phyloP scores from a whole-genome alignment of 805 yeast species.

The Candida krabiensis region DNA sequence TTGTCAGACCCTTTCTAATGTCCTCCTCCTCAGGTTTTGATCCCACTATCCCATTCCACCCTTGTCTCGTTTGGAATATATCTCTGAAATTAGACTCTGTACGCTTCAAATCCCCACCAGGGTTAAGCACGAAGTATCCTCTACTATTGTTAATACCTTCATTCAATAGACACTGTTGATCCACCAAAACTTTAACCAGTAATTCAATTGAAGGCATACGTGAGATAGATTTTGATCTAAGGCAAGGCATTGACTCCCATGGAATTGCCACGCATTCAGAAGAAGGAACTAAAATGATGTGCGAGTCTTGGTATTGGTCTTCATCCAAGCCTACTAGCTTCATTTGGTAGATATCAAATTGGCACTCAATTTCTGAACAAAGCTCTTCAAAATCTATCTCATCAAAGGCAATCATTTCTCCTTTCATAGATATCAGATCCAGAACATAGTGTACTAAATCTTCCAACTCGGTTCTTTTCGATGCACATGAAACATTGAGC shows the following conservation, averaged over 20 bases:
- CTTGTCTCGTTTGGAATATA: constrained; percentile 36
- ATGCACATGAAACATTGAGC: constrained; percentile 35
- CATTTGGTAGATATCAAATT: constrained; percentile 41
- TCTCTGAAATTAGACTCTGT: constrained; percentile 61
- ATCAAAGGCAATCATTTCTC: constrained; percentile 64
- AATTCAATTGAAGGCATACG: constrained; percentile 68
- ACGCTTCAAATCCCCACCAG: constrained; percentile 69
- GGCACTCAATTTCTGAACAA: constrained; percentile 49
- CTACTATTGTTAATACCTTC: constrained; percentile 23
- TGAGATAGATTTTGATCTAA: constrained; percentile 58
- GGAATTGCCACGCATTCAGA: constrained; percentile 70
- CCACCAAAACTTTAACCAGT: constrained; percentile 39
- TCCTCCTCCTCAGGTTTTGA: constrained; percentile 56
- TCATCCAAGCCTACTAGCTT: constrained; percentile 4
- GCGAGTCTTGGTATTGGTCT: constrained; percentile 38
- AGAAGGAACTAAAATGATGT: constrained; percentile 70
- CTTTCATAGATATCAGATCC: constrained; percentile 61
- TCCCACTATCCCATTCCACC: constrained; percentile 59
- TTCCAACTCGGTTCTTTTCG: constrained; percentile 43
- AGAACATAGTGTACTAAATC: constrained; percentile 64
- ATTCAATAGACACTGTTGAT: constrained; percentile 13
- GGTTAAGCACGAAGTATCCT: constrained; percentile 75
- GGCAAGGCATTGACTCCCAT: constrained; percentile 78
- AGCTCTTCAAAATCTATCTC: constrained; percentile 61
- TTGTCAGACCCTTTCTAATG: constrained; percentile 42